A percentile compares a stretch with the other conserved stretches of the same genome.
Conservation (phyloP, 371 early-diverging fungal species). For the Circinella minor region DNA sequence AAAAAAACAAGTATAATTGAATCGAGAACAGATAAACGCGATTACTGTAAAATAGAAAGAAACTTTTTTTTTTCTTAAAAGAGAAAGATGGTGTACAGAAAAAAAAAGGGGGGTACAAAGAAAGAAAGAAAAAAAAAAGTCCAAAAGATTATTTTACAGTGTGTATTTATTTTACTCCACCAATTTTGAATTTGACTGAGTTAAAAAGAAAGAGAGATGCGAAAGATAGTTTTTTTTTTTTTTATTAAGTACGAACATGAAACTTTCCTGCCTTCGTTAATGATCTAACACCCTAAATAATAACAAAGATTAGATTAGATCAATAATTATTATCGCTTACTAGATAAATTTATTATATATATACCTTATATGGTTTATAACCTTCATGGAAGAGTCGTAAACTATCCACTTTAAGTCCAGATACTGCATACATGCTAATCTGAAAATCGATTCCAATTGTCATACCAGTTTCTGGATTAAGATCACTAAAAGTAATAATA, state of each 20-base stretch:
- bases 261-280: constrained; percentile 79
- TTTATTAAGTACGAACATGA: constrained; percentile 66
- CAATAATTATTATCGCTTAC: no score
- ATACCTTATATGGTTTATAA: constrained; percentile 84
- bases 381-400: constrained; percentile 77
- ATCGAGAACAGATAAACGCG: neutral
- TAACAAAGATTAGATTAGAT: neutral
- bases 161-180: neutral
- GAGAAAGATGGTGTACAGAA: neutral
- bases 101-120: neutral
- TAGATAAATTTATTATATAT: neutral
- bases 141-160: neutral
- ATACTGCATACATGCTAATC: constrained; percentile 74
- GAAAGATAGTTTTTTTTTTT: neutral
- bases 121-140: no score
- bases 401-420: constrained; percentile 79
- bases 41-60: neutral
- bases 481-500: constrained; percentile 35
- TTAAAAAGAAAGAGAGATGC: neutral
- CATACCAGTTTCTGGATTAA: constrained; percentile 57
- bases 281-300: constrained; percentile 66
- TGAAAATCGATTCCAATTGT: constrained; percentile 72
- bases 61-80: neutral
- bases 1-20: neutral
- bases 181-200: neutral